Percentiles rank a stretch among this genome's conserved stretches.
phyloP scores from a whole-genome alignment of 352 stramenopile species.

The Globisporangium heterothallicum region DNA sequence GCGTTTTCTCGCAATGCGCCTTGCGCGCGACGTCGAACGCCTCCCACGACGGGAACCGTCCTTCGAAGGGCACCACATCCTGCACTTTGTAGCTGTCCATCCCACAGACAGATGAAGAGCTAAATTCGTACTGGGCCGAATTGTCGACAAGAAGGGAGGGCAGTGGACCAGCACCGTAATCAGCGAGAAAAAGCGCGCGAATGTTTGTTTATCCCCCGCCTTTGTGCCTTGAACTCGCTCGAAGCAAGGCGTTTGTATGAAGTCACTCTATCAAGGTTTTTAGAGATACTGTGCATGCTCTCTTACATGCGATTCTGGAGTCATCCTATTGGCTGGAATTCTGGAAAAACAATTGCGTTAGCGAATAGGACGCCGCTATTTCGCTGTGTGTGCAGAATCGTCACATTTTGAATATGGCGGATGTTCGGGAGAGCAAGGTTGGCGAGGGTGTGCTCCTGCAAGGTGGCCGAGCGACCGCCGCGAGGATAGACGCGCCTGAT shows the following conservation, averaged over 20 bases:
- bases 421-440: background rate
- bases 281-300: no score
- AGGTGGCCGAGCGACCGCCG: no score
- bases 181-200: background rate
- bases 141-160: background rate
- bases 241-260: no score
- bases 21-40: conserved; percentile 60
- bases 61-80: conserved; percentile 65
- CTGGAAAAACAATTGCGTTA: background rate
- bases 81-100: conserved; percentile 25
- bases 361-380: background rate
- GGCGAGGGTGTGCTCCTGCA: no score
- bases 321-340: background rate
- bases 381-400: no score
- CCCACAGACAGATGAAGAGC: background rate
- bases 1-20: conserved; percentile 67
- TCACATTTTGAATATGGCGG: no score
- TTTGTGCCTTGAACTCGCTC: no score
- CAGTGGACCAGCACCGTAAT: no score
- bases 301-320: no score
- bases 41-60: conserved; percentile 72
- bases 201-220: no score
- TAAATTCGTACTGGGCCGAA: conserved; percentile 29
- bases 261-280: no score
- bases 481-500: no score